Conservation (phyloP, 352 stramenopile genomes). For the Phytopythium helicoides region DNA sequence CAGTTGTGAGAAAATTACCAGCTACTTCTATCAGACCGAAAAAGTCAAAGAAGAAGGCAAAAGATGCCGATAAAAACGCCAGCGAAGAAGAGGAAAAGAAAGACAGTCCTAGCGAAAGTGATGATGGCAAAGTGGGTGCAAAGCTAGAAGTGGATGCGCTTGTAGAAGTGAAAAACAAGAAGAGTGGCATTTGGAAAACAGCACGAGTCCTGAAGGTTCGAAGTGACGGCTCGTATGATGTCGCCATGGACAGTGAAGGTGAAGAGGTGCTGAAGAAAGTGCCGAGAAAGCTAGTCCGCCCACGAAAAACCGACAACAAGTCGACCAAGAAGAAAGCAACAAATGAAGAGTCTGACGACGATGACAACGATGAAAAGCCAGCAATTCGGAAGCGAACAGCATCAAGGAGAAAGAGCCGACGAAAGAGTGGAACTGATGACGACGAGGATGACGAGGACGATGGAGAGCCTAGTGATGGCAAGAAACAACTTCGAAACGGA, state of each 20-base stretch:
- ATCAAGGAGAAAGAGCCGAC: constrained; percentile 6
- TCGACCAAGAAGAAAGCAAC: constrained; percentile 11
- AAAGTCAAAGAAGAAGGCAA: constrained; percentile 9
- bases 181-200: constrained; percentile 24
- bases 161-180: constrained; percentile 41
- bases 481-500: constrained; percentile 5
- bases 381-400: constrained; percentile 22
- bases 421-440: constrained; percentile 9
- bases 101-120: constrained; percentile 12
- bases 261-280: constrained; percentile 30
- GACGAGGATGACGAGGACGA: constrained; percentile 15
- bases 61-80: constrained; percentile 2
- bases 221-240: constrained; percentile 47
- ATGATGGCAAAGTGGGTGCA: constrained; percentile 10
- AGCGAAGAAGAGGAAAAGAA: constrained; percentile 11
- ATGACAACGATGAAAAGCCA: constrained; percentile 16
- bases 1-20: constrained; percentile 29
- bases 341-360: constrained; percentile 9
- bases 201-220: constrained; percentile 30
- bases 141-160: constrained; percentile 17
- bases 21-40: constrained; percentile 16
- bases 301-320: constrained; percentile 9
- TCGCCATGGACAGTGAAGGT: constrained; percentile 41
- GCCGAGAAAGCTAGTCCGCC: constrained; percentile 19
- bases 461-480: constrained; percentile 16